Base-by-base conservation (phyloP, 2,329 filamentous ascomycete species). In the Aureobasidium sp. region DNA sequence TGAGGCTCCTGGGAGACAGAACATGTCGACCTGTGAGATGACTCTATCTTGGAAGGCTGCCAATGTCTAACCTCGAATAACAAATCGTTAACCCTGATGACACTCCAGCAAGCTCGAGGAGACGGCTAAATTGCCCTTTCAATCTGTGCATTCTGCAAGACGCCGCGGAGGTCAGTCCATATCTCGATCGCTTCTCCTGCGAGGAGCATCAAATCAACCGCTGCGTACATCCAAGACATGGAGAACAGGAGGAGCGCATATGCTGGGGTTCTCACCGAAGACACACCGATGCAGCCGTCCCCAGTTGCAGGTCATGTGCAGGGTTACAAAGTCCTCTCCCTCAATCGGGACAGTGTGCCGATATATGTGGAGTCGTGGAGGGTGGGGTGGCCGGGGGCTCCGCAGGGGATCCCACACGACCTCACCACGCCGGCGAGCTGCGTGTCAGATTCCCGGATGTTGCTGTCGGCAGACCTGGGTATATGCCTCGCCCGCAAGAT, bases 331-430 rank as follows among this genome's bases (percentile, higher is more conserved):
- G 29, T 27, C 42, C 40, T 14, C 31, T 19, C 31, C 35, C 50
- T 58, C 24, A 39, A 33, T 42, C 54, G 40, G 54, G 42, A 27
- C 15, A 44, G n/a, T 29, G 54, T 48, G 40, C 54, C 54, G 54
- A 19, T 39, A 45, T 37, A 33, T 57, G 54, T 42, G 54, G 54
- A 58, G 54, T 37, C 54, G 54, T 58, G 54, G 54, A 31, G 54
- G 8, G 54, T 19, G 42, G 54, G 53, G 53, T 31, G 22, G 14
- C 29, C 33, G 42, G 54, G 54, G 54, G n/a, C 54, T 58, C 54
- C 54, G 42, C 54, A 48, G 42, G 37, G 27, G 42, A 47, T 58
- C 42, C 29, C 39, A 44, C n/a, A 15, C 52, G 12, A 57, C 53
- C 53, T 57, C 53, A 57, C 29, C 27, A n/a, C 39, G 53, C 53